Evolutionary conservation across 2,329 filamentous ascomycete genomes (phyloP), one percentile per base, ranked within the genome.

Genomic region (Exophiala alcalophila): DNA sequence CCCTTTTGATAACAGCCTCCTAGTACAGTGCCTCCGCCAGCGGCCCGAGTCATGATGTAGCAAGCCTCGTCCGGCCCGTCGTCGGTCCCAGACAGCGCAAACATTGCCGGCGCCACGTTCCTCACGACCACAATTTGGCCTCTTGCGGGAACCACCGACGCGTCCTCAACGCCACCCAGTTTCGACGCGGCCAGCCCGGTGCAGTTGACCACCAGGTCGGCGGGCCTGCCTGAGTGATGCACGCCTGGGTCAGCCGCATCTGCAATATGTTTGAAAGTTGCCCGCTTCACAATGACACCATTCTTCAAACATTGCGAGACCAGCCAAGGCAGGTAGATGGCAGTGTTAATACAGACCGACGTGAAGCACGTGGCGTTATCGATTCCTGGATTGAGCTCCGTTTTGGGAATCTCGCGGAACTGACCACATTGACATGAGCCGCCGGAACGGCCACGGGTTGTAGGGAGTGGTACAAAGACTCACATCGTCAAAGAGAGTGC

Each of bases 291-390:
- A 1, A 79, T 70, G 5, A 86, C 84, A 19, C 87, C 86, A 43
- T 80, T 78, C 55, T 79, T 80, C 19, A 85, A 73, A 62, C 87
- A 94, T 66, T 92, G 83, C 0, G 86, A 84, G 0, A 86, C 71
- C 0, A 97, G 80, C 80, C 86, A 96, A 3, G 86, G 80, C 2
- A 96, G 78, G 66, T 96, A 97, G 44, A 96, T 67, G 28, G 85
- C 80, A 0, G 86, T 86, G 67, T 97, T 96, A 63, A 96, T 91
- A 67, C 90, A 96, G 27, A 95, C 82, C 1, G 86, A 91, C 5
- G 79, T 87, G 64, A 92, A 95, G 41, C 76, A 72, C 36, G 79
- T 85, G 16, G 81, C 89, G 8, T 83, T 84, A 47, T 88, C 82
- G 39, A 83, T 77, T 12, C 77, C 85, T 0, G 68, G 56, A 0